A percentile compares a stretch with the other conserved stretches of the same genome.
Conservation (phyloP, 2,329 filamentous ascomycete genomes). For the Hypocreales sp. region DNA sequence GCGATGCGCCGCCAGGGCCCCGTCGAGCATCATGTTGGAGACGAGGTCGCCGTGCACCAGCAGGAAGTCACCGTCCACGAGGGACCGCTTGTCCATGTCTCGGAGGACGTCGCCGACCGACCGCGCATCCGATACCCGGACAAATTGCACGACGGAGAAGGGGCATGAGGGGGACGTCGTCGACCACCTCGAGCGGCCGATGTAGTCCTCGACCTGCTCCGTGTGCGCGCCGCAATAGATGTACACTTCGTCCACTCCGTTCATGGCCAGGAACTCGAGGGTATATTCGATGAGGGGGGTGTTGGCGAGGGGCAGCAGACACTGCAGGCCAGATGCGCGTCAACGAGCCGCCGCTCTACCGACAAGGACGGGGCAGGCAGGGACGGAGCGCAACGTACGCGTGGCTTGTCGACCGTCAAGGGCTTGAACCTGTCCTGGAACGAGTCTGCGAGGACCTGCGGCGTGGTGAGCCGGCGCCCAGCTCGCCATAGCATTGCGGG, state of each 20-base stretch:
- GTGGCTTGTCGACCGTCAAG: constrained; percentile 74
- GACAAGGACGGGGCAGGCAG: too few relatives aligned
- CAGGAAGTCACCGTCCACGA: constrained; percentile 83
- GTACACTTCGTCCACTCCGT: constrained; percentile 86
- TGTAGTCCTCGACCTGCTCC: constrained; percentile 74
- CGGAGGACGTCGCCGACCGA: constrained; percentile 91
- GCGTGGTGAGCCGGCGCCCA: constrained; percentile 6
- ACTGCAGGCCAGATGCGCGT: constrained; percentile 34
- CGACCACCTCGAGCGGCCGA: constrained; percentile 62
- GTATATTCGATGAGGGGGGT: constrained; percentile 95
- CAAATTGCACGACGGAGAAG: constrained; percentile 68
- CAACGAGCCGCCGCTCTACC: too few relatives aligned
- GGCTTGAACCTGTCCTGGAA: constrained; percentile 87
- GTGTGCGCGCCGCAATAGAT: constrained; percentile 83
- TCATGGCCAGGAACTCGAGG: constrained; percentile 87
- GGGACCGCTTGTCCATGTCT: constrained; percentile 71
- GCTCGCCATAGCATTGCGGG: too few relatives aligned
- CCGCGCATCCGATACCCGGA: constrained; percentile 67
- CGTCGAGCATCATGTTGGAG: constrained; percentile 74
- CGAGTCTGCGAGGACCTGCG: constrained; percentile 75
- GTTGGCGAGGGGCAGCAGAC: constrained; percentile 84
- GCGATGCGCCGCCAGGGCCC: constrained; percentile 62
- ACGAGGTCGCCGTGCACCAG: constrained; percentile 87
- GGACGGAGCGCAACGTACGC: constrained; percentile 32
- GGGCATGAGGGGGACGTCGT: constrained; percentile 39